Base-by-base conservation (phyloP, 352 stramenopile genomes). In the Halophytophthora batemanensis region DNA sequence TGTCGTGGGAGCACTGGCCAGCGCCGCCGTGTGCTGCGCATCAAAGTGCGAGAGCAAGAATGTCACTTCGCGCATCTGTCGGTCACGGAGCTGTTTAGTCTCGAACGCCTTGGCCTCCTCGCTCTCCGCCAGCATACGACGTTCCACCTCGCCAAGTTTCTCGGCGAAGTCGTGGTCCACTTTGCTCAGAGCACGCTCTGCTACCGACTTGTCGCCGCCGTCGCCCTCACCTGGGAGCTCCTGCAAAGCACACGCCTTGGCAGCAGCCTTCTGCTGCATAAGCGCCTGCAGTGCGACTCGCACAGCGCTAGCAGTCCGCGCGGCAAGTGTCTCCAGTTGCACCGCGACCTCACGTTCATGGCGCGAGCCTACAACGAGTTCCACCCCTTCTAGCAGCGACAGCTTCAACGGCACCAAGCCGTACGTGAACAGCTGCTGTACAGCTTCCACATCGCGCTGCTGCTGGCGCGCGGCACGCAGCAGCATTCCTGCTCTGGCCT, bases 381-480 rank as follows among this genome's bases (percentile, higher is more conserved):
- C 75, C 14, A 92, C 62, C 0, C 64, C 78, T 21, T 54, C 63
- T 22, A 89, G 51, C 8, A 89, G 50, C 15, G 77, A 69, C 28
- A 89, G 40, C 25, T 85, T 80, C 1, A 50, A 39, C 7, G 81
- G 74, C 3, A 89, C 46, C 19, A 90, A 50, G 0, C 59, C 61
- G 37, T 71, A 64, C 14, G 60, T 60, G 35, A 92, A 75, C 7
- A 92, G 56, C 25, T 84, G 68, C 35, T 85, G 72, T n/a, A 90
- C 61, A 11, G 76, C 73, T 15, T 50, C 50, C 2, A 83, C 45
- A 34, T 90, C 79, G 6, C 47, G 51, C 25, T 69, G 53, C 58
- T 85, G 71, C 48, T 89, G 72, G 15, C 40, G 39, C 22, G 28
- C 19, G 17, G 50, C 37, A 46, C 44, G 53, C 0, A 58, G 48